These are phyloP conservation scores for Syzygium grande DNA, from an alignment of 345 rosid species.

Conservation along the genomic window DNA sequence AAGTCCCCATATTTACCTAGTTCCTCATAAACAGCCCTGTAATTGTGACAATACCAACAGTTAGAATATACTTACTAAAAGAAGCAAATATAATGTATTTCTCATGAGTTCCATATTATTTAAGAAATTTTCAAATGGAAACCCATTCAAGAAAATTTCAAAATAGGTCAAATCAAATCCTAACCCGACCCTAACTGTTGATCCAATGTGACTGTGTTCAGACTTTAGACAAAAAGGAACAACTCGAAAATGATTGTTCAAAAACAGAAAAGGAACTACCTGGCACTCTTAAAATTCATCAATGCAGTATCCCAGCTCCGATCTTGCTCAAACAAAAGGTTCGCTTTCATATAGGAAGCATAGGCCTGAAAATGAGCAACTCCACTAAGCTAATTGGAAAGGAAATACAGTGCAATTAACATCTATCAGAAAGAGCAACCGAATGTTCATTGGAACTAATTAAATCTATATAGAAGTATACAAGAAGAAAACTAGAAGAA, in stretches of 20 bases:
- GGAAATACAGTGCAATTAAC: background rate
- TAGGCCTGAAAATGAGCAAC: slow-evolving; percentile 56
- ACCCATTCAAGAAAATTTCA: background rate
- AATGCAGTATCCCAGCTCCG: slow-evolving; percentile 88
- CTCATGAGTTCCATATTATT: background rate
- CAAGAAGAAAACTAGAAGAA: background rate
- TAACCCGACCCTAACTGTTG: background rate
- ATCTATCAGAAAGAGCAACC: background rate
- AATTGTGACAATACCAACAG: background rate
- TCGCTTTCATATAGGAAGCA: slow-evolving; percentile 98
- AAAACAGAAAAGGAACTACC: slow-evolving; percentile 38
- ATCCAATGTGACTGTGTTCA: background rate
- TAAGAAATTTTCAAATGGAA: background rate
- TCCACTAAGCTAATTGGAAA: background rate
- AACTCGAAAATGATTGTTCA: background rate
- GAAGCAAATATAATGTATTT: background rate
- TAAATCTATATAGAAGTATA: background rate
- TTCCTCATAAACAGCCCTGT: slow-evolving; percentile 95
- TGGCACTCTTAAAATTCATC: slow-evolving; percentile 84
- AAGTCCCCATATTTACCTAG: slow-evolving; percentile 96
- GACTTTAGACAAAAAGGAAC: background rate
- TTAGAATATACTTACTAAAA: background rate
- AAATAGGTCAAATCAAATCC: background rate
- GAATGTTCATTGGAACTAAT: background rate
- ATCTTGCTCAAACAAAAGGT: slow-evolving; percentile 91